These are phyloP conservation scores for Pythium coloratum DNA, from an alignment of 352 stramenopile species.

Conservation along the genomic window DNA sequence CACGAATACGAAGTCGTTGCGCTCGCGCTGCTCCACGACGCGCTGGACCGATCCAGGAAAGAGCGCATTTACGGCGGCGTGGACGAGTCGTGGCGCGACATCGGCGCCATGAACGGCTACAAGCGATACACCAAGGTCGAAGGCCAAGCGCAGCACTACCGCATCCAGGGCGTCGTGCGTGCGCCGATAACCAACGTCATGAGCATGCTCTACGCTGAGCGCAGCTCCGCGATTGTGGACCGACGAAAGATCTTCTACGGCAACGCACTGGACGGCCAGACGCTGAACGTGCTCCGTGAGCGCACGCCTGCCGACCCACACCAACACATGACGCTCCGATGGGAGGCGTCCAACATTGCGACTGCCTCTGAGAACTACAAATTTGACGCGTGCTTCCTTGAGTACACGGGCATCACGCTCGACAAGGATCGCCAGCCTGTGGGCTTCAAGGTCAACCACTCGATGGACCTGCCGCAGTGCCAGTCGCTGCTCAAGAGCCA, in stretches of 20 bases:
- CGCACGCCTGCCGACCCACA: constrained; percentile 44
- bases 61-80: constrained; percentile 43
- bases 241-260: constrained; percentile 57
- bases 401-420: constrained; percentile 65
- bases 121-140: constrained; percentile 59
- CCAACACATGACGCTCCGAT: constrained; percentile 70
- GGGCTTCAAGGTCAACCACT: constrained; percentile 63
- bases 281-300: constrained; percentile 50
- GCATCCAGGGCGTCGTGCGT: constrained; percentile 54
- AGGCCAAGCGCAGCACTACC: constrained; percentile 46
- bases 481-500: constrained; percentile 64
- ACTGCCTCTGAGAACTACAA: constrained; percentile 46
- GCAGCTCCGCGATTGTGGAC: constrained; percentile 36
- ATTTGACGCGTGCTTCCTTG: constrained; percentile 70
- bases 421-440: constrained; percentile 55
- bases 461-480: constrained; percentile 56
- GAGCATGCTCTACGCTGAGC: constrained; percentile 59
- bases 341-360: constrained; percentile 64
- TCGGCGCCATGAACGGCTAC: constrained; percentile 48
- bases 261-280: constrained; percentile 64
- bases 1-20: constrained; percentile 43
- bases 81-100: constrained; percentile 60
- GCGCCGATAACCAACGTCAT: constrained; percentile 60
- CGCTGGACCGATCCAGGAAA: constrained; percentile 37
- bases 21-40: constrained; percentile 45